Evolutionary conservation across 257 asterid species (phyloP).

Genomic region (Salvia rosmarinus): DNA sequence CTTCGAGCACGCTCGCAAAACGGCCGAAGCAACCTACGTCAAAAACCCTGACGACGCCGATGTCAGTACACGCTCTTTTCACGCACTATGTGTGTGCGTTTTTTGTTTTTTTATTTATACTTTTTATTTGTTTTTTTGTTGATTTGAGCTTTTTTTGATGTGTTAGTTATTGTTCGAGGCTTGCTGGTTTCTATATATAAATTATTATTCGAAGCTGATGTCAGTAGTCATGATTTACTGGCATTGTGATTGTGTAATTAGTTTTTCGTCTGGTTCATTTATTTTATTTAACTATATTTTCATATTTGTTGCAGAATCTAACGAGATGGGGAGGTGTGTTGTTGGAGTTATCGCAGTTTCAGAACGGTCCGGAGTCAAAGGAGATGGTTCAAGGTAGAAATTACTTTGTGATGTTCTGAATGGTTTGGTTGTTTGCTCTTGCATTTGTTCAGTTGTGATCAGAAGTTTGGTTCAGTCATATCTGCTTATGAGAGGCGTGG

Average conservation of each 20-base stretch:
- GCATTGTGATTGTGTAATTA: neutral
- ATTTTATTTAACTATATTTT: conserved; percentile 4
- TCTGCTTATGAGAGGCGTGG: neutral
- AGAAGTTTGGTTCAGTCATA: neutral
- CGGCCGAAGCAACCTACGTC: conserved; percentile 69
- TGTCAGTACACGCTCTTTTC: conserved; percentile 38
- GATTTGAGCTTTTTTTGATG: neutral
- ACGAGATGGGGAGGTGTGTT: conserved; percentile 92
- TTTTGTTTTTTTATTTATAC: neutral
- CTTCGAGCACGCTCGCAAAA: conserved; percentile 88
- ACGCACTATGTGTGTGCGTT: neutral
- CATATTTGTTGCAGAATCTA: conserved; percentile 63
- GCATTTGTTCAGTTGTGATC: neutral
- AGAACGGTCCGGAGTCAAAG: conserved; percentile 70
- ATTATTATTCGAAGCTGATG: neutral
- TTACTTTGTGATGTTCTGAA: neutral
- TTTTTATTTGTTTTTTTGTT: neutral
- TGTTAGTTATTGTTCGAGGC: neutral
- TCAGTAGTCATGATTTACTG: neutral
- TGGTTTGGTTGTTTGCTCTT: neutral
- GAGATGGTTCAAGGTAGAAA: conserved; percentile 70
- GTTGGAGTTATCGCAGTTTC: conserved; percentile 88
- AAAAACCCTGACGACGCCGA: conserved; percentile 82
- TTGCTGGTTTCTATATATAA: conserved; percentile 14
- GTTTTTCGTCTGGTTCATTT: neutral